Base-by-base conservation (phyloP, 1,284 basidiomycete species). In the Leccinum fuscescens region DNA sequence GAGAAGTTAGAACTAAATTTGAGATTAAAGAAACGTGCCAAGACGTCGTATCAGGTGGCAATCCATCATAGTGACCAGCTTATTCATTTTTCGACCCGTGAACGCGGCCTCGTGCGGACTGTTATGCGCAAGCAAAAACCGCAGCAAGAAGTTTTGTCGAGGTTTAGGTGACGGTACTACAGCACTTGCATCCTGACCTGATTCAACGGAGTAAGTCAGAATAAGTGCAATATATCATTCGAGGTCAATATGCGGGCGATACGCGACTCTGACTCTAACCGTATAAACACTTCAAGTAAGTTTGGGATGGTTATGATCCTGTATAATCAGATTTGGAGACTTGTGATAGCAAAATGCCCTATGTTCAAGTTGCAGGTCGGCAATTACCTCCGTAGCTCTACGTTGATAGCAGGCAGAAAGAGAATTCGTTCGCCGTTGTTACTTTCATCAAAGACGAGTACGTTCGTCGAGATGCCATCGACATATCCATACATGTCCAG, bases 401-500 rank as follows among this genome's bases (percentile, higher is more conserved):
- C n/a, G 20, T 66, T 33, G 2, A 64, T 52, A 6, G 59, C 67
- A 51, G 67, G 70, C 1, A 70, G 56, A 37, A 59, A 55, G 27
- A 69, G 57, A 54, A 61, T 42, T 0, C 11, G 57, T 55, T 65
- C 54, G 2, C 54, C 57, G 1, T 39, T 50, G 20, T 37, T 0
- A 27, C 15, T 57, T 27, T 2, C 58, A 33, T 49, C n/a, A 11
- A 51, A 64, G 27, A 61, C 27, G 37, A 69, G 55, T 27, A 69
- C 50, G 42, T 69, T 71, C 48, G 62, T 66, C 17, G 69, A 69
- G 24, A 64, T 54, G 2, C 70, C 69, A 7, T 71, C 57, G 14
- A 72, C 54, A 55, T 69, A 69, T n/a, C 68, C 68, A 55, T 70
- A 69, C 20, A 2, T 12, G 33, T 72, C 70, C 33, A 72, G 22